Evolutionary conservation across 495 filamentous ascomycete genomes (phyloP).

Genomic region (Astrocystis sublimbata): DNA sequence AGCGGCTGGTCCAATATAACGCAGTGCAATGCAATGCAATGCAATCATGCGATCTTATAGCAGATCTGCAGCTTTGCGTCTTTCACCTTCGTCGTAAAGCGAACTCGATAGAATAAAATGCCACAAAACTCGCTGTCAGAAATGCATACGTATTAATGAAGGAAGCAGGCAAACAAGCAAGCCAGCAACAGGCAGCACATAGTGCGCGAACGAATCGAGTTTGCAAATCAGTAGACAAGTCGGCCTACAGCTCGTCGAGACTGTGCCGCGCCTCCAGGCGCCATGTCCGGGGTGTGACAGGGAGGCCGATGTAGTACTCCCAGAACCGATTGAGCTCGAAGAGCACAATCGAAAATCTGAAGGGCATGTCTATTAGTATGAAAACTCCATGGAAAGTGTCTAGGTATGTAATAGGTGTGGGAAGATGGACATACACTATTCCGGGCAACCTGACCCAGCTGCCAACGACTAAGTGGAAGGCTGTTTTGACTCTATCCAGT

Average conservation of each 20-base stretch:
- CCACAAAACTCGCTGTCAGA: too few species aligned
- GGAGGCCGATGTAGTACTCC: constrained; percentile 77
- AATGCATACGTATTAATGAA: too few species aligned
- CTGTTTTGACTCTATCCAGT: constrained; percentile 59
- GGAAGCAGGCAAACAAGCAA: neutral
- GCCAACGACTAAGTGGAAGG: constrained; percentile 63
- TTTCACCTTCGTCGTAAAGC: too few species aligned
- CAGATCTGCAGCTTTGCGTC: too few species aligned
- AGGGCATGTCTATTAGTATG: neutral
- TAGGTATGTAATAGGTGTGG: neutral
- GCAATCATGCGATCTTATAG: neutral
- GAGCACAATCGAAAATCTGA: constrained; percentile 60
- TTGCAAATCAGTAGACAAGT: neutral
- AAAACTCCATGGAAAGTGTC: neutral
- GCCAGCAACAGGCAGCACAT: neutral
- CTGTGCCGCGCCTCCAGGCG: constrained; percentile 55
- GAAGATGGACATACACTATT: constrained; percentile 66
- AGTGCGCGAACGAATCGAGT: neutral
- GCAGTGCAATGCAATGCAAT: neutral
- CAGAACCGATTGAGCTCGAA: constrained; percentile 65
- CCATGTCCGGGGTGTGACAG: constrained; percentile 70
- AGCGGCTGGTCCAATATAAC: neutral
- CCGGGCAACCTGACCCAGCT: constrained; percentile 70
- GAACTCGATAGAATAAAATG: too few species aligned
- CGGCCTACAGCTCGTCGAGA: constrained; percentile 59